These are phyloP conservation scores for Zasmidium cellare DNA, from an alignment of 2,329 filamentous ascomycete genomes.

Conservation along the genomic window DNA sequence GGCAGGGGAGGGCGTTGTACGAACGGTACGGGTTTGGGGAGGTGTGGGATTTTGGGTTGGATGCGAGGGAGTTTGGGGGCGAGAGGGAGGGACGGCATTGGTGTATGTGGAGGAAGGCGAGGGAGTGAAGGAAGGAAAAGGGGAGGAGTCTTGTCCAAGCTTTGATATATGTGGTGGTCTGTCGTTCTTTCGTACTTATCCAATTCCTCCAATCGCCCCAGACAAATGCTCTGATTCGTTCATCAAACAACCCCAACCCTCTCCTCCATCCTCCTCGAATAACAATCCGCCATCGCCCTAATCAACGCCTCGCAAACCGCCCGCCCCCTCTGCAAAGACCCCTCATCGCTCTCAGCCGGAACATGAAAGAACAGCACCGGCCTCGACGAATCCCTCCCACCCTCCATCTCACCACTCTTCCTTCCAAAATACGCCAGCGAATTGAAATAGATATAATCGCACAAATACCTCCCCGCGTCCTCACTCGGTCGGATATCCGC, in stretches of 20 bases:
- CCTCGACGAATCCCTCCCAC: constrained; percentile 20
- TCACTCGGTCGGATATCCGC: constrained; percentile 38
- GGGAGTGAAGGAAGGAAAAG: not conserved
- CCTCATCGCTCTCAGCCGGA: constrained; percentile 37
- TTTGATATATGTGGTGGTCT: too few relatives aligned
- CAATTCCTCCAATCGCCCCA: too few relatives aligned
- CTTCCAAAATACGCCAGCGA: constrained; percentile 37
- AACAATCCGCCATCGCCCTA: constrained; percentile 36
- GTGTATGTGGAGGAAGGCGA: constrained; percentile 21
- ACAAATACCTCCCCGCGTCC: constrained; percentile 45
- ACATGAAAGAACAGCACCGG: constrained; percentile 47
- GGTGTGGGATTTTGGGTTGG: constrained; percentile 13
- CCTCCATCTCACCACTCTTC: constrained; percentile 21
- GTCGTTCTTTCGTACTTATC: too few relatives aligned
- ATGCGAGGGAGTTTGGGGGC: constrained; percentile 19
- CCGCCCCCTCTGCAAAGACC: constrained; percentile 33
- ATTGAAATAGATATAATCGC: constrained; percentile 48
- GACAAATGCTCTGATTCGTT: too few relatives aligned
- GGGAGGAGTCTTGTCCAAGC: too few relatives aligned
- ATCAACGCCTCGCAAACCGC: constrained; percentile 35
- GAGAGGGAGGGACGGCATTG: constrained; percentile 17
- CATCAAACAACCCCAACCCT: not conserved
- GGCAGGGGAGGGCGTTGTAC: constrained; percentile 38
- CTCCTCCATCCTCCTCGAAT: constrained; percentile 4
- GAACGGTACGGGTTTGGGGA: constrained; percentile 35